Evolutionary conservation across 2,329 filamentous ascomycete genomes (phyloP), one percentile per base, ranked within the genome.

Genomic region (Fusarium chaquense): DNA sequence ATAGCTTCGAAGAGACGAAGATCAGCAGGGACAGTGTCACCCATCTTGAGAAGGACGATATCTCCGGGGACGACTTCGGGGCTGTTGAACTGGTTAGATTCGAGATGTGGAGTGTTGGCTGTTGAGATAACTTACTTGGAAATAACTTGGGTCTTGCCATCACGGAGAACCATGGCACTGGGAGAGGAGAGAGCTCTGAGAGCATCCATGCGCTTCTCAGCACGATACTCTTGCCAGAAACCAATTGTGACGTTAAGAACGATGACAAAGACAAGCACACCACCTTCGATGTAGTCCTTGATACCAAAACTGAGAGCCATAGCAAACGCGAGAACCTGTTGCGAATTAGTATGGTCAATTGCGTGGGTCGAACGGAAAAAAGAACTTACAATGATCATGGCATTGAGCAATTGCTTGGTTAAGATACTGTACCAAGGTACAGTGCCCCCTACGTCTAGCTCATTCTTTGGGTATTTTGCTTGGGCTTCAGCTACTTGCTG

Each of bases 21-120:
- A 75, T 94, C 91, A 38, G 91, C 91, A 12, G 91, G 91, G 41
- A 93, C 86, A 6, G 90, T 92, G 77, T 93, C 91, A 62, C 91
- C 91, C 79, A 88, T 91, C 80, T 87, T 90, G 73, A 90, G 83
- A 38, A 86, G 81, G 63, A 90, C 83, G 59, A 93, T 84, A 67
- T 94, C 91, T 43, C 91, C 92, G n/a, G 89, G 89, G 1, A 93
- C 89, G 38, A 93, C 86, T 60, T 89, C 83, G 33, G 86, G 82
- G 74, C 86, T 89, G 47, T 44, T n/a, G 5, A 40, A 26, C 28
- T 18, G 9, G 50, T 77, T 71, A 73, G 68, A 7, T 24, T 38
- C 44, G n/a, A 6, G 26, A 28, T 6, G 10, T 22, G 5, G 1
- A 16, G 20, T 18, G 8, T 3, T 30, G 44, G 28, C n/a, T 16